These are phyloP conservation scores for Fragaria vesca DNA, from an alignment of 306 rosid genomes.

Conservation along the genomic window DNA sequence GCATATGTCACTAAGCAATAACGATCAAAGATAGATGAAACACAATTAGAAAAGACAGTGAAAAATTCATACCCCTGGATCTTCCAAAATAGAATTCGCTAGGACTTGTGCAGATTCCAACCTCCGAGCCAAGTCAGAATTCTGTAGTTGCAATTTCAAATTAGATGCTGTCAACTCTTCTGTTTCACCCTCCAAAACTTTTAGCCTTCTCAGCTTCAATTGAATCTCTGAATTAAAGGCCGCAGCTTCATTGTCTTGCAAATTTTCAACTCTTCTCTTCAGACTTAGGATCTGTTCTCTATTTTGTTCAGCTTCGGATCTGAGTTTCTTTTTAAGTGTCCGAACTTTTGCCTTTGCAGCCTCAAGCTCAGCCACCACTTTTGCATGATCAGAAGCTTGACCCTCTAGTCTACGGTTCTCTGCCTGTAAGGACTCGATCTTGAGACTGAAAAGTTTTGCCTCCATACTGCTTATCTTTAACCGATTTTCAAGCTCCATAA, in stretches of 20 bases:
- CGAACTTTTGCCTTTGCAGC: slow-evolving; percentile 57
- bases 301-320: slow-evolving; percentile 70
- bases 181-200: slow-evolving; percentile 53
- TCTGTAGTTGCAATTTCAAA: slow-evolving; percentile 55
- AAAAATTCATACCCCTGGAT: slow-evolving; percentile 50
- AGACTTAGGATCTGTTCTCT: slow-evolving; percentile 60
- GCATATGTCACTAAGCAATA: neutral
- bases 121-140: slow-evolving; percentile 58
- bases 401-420: slow-evolving; percentile 63
- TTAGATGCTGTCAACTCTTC: slow-evolving; percentile 55
- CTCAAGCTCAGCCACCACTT: slow-evolving; percentile 63
- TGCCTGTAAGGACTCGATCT: slow-evolving; percentile 64
- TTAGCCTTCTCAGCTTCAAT: slow-evolving; percentile 43
- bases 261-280: slow-evolving; percentile 56
- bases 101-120: slow-evolving; percentile 80
- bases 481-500: slow-evolving; percentile 78
- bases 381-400: slow-evolving; percentile 49
- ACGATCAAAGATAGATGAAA: neutral
- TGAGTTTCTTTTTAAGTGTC: slow-evolving; percentile 67
- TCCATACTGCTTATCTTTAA: slow-evolving; percentile 74
- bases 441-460: slow-evolving; percentile 71
- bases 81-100: slow-evolving; percentile 72
- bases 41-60: neutral
- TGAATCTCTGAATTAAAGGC: slow-evolving; percentile 35
- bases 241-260: slow-evolving; percentile 57